Conservation (phyloP, 208 protist genomes). For the Trypanosoma grayi region DNA sequence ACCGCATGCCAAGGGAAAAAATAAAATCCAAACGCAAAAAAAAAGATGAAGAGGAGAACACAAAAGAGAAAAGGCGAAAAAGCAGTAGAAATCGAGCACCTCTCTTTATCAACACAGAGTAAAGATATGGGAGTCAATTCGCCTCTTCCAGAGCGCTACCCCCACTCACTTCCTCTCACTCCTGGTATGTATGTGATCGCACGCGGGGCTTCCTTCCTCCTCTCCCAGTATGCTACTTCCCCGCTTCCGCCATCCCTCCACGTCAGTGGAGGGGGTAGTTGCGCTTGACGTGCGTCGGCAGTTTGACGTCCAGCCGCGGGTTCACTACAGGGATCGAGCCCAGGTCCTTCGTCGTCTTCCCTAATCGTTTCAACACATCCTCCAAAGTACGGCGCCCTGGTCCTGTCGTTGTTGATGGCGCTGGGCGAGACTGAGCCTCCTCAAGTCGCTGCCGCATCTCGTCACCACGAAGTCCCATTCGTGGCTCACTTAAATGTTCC, state of each 20-base stretch:
- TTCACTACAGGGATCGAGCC: slow-evolving; percentile 83
- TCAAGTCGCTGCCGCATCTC: slow-evolving; percentile 78
- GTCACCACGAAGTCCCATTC: slow-evolving; percentile 89
- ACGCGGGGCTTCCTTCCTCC: too few relatives aligned
- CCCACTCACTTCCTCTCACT: too few relatives aligned
- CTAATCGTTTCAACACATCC: slow-evolving; percentile 78
- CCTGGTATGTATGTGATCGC: too few relatives aligned
- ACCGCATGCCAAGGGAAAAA: neutral
- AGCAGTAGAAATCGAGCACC: too few relatives aligned
- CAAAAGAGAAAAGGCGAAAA: slow-evolving; percentile 1
- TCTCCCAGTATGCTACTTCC: neutral
- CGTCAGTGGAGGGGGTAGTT: slow-evolving; percentile 79
- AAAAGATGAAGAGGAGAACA: slow-evolving; percentile 12
- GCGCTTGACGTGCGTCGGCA: slow-evolving; percentile 87
- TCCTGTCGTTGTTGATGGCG: slow-evolving; percentile 25
- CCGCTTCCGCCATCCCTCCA: neutral
- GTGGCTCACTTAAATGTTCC: slow-evolving; percentile 87
- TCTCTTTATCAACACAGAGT: too few relatives aligned
- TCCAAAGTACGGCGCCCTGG: slow-evolving; percentile 80
- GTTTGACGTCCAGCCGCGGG: slow-evolving; percentile 76
- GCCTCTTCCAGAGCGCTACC: too few relatives aligned
- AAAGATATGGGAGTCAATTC: too few relatives aligned
- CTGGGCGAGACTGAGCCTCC: slow-evolving; percentile 31
- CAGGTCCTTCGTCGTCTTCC: slow-evolving; percentile 79
- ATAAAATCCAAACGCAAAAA: slow-evolving; percentile 1